Base-by-base conservation (phyloP, 805 yeast genomes). In the Barnettozyma salicaria region DNA sequence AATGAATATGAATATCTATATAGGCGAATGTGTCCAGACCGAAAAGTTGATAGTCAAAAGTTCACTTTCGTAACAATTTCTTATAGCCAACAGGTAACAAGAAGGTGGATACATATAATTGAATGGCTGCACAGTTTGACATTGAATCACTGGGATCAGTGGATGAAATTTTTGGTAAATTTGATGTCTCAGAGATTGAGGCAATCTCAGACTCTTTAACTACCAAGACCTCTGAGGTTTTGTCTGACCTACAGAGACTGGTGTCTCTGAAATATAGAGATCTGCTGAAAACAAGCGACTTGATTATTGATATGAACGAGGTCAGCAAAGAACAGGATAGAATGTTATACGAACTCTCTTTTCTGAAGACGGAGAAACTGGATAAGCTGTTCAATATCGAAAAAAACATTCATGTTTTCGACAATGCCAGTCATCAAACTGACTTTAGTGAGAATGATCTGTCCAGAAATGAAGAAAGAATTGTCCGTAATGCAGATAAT, bases 201-300 rank as follows among this genome's bases (percentile, higher is more conserved):
- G 7, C 26, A 7, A 26, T 27, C 4, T 31, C 37, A 9, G 14
- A 27, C 12, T 21, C 16, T n/a, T n/a, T 39, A 18, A 21, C 27
- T 4, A 21, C 14, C 3, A 37, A 27, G 11, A 24, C 40, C 7
- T 12, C 19, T 6, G 18, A 26, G 11, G 25, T 38, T 16, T 54
- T 49, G 26, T 32, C 43, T 8, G 52, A 52, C 19, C 29, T 53
- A 6, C 40, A 54, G 22, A 41, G 36, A 4, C 38, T 53, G 8
- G 58, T 53, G 6, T 50, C 52, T 6, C 43, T 45, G 5, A 49
- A 53, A 28, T 53, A 53, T 30, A 37, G 57, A 30, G 56, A 53
- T 20, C 34, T 53, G 4, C 27, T 53, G 5, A 34, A 43, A 5
- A 52, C 53, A 1, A 56, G 55, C n/a, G 57, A 53, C 30, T 38